Base-by-base conservation (phyloP, 345 rosid genomes). In the Hibiscus mutabilis region DNA sequence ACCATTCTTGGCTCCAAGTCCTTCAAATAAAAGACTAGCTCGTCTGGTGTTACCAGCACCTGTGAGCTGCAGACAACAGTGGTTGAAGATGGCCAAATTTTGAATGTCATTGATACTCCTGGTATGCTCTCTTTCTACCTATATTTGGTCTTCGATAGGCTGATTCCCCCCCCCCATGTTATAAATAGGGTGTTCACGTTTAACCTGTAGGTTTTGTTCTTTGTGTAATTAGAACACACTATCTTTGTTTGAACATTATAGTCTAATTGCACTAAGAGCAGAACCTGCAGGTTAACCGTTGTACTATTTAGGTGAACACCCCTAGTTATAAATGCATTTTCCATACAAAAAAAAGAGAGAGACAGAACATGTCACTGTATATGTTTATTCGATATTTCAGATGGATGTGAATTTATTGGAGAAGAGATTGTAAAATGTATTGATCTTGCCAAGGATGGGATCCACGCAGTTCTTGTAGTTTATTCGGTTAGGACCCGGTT, bases 81-180 rank as follows among this genome's bases (percentile, higher is more conserved):
- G 0, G 73, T 82, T 35, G 74, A 71, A 63, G 88, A 87, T 79
- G 92, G 96, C 4, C 96, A 88, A 57, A 70, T 81, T 31, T 67
- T 91, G 73, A 91, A 87, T 79, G 98, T 94, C 57, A 82, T 94
- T 22, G 97, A 91, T 65, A 94, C 98, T 76, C 97, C 96, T 62
- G 96, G 96, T 91, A 82, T 55, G 74, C 18, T 37, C 42, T 37
- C 42, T 37, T 37, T 37, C 42, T 37, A 7, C 42, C 9, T 37
- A 37, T 37, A 7, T 37, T 8, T 37, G 42, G 27, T 25, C 27
- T 25, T 25, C 1, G 27, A 25, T 1, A 25, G 27, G 27, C 27
- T 25, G 27, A 25, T 1, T 25, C 27, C 27, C 27, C 27, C 27
- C 27, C 27, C 1, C 27, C 1, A 25, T 44, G 4, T 60, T 57